Evolutionary conservation across 768 basidiomycete species (phyloP).

Genomic region (Trametes elegans): DNA sequence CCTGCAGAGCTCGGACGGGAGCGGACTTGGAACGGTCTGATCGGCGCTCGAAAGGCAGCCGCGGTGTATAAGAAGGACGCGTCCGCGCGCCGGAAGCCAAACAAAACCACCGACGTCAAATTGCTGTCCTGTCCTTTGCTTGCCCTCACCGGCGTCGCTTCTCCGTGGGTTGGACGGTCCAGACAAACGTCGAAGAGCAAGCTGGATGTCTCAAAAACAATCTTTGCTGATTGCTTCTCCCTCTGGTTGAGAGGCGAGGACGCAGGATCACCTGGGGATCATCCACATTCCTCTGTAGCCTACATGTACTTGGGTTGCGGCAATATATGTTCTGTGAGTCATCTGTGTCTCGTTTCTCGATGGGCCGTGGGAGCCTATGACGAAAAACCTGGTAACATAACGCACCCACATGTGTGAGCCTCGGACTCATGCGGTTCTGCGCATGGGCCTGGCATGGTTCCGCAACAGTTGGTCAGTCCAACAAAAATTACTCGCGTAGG

Average conservation of each 20-base stretch:
- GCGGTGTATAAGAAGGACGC: slow-evolving; percentile 4
- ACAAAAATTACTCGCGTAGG: slow-evolving; percentile 39
- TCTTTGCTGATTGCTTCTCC: slow-evolving; percentile 90
- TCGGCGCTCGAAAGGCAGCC: slow-evolving; percentile 13
- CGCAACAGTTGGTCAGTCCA: slow-evolving; percentile 23
- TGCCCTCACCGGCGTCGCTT: slow-evolving; percentile 35
- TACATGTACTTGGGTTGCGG: slow-evolving; percentile 4
- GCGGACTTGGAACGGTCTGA: neutral
- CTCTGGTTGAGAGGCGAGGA: slow-evolving; percentile 87
- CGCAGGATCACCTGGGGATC: slow-evolving; percentile 89
- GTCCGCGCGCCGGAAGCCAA: slow-evolving; percentile 15
- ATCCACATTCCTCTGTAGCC: slow-evolving; percentile 47
- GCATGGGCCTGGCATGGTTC: slow-evolving; percentile 1
- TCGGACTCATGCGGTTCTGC: slow-evolving; percentile 8
- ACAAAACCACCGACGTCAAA: slow-evolving; percentile 66
- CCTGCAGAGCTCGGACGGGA: neutral
- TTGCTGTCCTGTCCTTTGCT: slow-evolving; percentile 69
- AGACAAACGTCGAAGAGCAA: slow-evolving; percentile 86
- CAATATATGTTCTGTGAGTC: slow-evolving; percentile 14
- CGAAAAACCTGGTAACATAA: slow-evolving; percentile 89
- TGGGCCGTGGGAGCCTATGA: slow-evolving; percentile 48
- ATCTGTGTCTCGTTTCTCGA: slow-evolving; percentile 8
- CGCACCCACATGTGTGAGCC: slow-evolving; percentile 55
- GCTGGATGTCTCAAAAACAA: slow-evolving; percentile 78
- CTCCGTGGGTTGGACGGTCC: slow-evolving; percentile 69